Base-by-base conservation (phyloP, 345 rosid genomes). In the Isatis tinctoria region DNA sequence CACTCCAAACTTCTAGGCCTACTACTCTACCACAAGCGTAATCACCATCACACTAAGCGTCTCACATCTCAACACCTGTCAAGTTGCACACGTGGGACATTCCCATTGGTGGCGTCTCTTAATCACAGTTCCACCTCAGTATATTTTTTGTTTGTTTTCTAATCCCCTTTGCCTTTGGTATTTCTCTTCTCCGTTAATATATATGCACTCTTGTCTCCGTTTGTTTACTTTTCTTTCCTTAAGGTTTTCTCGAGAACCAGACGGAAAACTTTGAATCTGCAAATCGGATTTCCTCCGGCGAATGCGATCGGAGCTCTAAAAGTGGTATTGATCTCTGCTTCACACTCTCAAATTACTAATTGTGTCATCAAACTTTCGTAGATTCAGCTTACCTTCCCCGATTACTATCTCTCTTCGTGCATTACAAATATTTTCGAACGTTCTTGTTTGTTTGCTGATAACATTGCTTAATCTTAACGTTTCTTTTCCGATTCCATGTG, bases 271-370 rank as follows among this genome's bases (percentile, higher is more conserved):
- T 65, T 32, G 72, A 71, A 71, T 71, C 80, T 65, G 39, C 67
- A 56, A 32, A 71, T 65, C 73, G 53, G 28, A 18, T n/a, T 20
- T 30, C 44, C 44, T 26, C 75, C 66, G 73, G 80, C 71, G 68
- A 77, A 77, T 65, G 76, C 73, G 69, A 77, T 71, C 73, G 76
- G 73, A 71, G 73, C 63, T 71, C 73, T 5, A 47, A 71, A 71
- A 65, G 64, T 77, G 80, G 73, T 77, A 17, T 48, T 13, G 5
- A 13, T 56, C 67, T 57, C 4, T 20, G 0, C 45, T 53, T 16
- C 36, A 60, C 28, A 33, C 49, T 63, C 69, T 33, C 51, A n/a
- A 1, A 30, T 35, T 10, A 10, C 28, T 60, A 0, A 32, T 8
- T 4, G 3, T 41, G 7, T 22, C 0, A 26, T 69, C 44, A 7